Base-by-base conservation (phyloP, 2,329 filamentous ascomycete species). In the Karstenula rhodostoma region DNA sequence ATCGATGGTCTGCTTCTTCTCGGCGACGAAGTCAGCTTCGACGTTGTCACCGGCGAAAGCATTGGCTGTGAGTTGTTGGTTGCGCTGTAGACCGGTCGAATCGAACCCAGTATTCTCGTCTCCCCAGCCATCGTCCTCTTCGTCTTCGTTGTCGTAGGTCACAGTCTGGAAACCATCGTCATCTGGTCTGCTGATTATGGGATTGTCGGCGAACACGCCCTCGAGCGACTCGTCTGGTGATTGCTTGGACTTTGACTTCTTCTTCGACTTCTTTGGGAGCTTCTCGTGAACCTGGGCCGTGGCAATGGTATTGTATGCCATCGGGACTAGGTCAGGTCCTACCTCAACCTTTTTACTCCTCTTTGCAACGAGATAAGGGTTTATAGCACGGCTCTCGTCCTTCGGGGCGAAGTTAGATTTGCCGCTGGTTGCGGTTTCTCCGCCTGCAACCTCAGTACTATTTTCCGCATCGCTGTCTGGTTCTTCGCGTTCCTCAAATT, bases 11-110 rank as follows among this genome's bases (percentile, higher is more conserved):
- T 87, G 86, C 17, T 84, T 85, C 80, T 98, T 98, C 74, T 98
- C 94, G 40, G 84, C 84, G 59, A 87, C 86, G 73, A 98, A 99
- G 42, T 93, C 89, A 48, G 86, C 87, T 9, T 90, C 88, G 1
- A 96, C 92, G 74, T 97, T 91, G 70, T 94, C 77, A 44, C 92
- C 93, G 2, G 94, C 94, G 77, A 99, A 97, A 4, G 93, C 94
- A 67, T 89, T 86, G 64, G 90, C 89, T 58, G 96, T 89, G 60
- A 96, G 87, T 42, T 89, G 87, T 62, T 85, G 83, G 69, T 87
- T 85, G 69, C 81, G 81, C 54, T 80, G 73, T 13, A 82, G 73
- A 55, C 67, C 53, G 76, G 78, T 61, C 71, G 76, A 77, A 33
- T 81, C 75, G 35, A 77, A 75, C 25, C 74, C 73, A 52, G 81